Percentiles rank a stretch among this genome's conserved stretches.
Conservation (phyloP, 768 basidiomycete species). For the Tremella mesenterica region DNA sequence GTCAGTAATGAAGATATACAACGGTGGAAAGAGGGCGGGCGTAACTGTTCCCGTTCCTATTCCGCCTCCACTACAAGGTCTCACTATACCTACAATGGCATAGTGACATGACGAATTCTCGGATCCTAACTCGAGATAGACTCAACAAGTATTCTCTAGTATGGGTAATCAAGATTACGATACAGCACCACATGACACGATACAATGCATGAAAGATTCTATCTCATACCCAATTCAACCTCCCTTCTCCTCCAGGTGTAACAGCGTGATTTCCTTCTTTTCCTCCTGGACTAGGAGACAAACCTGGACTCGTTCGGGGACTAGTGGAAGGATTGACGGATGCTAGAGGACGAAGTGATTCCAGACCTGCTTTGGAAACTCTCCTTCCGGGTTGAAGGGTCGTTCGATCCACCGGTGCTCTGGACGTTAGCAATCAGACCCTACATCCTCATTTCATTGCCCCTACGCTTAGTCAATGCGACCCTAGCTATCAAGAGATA, state of each 20-base stretch:
- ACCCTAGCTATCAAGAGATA: too few species aligned
- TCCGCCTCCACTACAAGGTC: too few species aligned
- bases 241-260: slow-evolving; percentile 21
- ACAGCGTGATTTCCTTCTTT: slow-evolving; percentile 4
- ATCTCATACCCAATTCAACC: slow-evolving; percentile 20
- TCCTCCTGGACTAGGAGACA: slow-evolving; percentile 4
- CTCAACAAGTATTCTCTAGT: too few species aligned
- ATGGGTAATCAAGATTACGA: too few species aligned
- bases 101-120: too few species aligned
- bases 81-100: too few species aligned
- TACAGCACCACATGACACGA: too few species aligned
- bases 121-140: too few species aligned
- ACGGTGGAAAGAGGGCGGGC: too few species aligned
- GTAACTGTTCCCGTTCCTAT: too few species aligned
- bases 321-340: slow-evolving; percentile 1
- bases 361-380: slow-evolving; percentile 87
- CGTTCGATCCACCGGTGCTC: slow-evolving; percentile 74
- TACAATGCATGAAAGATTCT: too few species aligned
- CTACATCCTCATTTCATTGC: background rate
- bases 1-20: too few species aligned
- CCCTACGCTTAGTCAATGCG: background rate
- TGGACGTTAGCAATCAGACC: slow-evolving; percentile 10
- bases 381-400: slow-evolving; percentile 82
- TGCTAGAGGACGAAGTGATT: slow-evolving; percentile 43
- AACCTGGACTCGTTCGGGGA: slow-evolving; percentile 6